A percentile compares a stretch with the other conserved stretches of the same genome.
Evolutionary conservation across 2,329 filamentous ascomycete species (phyloP).

Genomic region (Fusarium aywerte): DNA sequence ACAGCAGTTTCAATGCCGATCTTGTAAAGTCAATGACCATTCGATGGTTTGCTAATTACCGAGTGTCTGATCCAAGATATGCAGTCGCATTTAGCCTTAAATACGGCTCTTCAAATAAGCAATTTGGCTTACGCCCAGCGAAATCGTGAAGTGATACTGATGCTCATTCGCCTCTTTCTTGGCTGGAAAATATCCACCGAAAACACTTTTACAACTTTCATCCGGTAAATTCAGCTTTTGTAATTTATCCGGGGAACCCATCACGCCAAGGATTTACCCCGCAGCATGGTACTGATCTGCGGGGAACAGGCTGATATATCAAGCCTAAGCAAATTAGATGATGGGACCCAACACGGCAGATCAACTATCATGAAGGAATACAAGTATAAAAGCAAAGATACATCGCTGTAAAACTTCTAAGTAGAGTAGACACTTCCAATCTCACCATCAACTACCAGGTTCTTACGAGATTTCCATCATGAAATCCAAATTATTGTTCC

Average conservation of each 20-base stretch:
- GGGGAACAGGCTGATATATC: not conserved
- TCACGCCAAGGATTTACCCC: slow-evolving; percentile 9
- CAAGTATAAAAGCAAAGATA: not conserved
- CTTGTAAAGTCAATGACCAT: not conserved
- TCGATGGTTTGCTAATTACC: not conserved
- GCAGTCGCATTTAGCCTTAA: slow-evolving; percentile 1
- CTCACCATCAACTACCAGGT: not conserved
- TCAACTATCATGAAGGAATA: not conserved
- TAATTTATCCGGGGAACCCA: not conserved
- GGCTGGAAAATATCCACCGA: not conserved
- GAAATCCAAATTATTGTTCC: slow-evolving; percentile 3
- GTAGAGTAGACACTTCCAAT: not conserved
- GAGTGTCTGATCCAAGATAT: not conserved
- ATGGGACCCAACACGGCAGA: not conserved
- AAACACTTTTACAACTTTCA: not conserved
- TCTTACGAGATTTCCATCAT: not conserved
- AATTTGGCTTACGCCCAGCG: slow-evolving; percentile 1
- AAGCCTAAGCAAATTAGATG: not conserved
- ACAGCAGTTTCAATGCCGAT: not conserved
- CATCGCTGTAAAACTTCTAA: not conserved
- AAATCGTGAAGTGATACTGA: not conserved
- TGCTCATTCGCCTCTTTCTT: not conserved
- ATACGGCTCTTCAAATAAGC: not conserved
- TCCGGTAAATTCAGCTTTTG: not conserved
- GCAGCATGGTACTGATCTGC: not conserved